Conservation (phyloP, 352 stramenopile species). For the Globisporangium rhizosaccharum region DNA sequence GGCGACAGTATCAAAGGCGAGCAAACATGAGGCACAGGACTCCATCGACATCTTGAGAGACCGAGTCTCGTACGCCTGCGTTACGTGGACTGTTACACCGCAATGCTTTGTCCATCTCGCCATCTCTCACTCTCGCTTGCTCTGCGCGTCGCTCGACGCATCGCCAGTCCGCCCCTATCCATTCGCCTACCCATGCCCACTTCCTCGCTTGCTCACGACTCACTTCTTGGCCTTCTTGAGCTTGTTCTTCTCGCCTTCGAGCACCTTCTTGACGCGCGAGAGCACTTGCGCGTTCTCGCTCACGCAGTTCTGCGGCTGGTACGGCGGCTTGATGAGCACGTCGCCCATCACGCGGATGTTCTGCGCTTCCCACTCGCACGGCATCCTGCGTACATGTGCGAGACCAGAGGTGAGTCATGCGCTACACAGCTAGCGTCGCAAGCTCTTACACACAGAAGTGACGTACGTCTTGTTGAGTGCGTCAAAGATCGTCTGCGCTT, state of each 20-base stretch:
- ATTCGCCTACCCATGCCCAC: conserved; percentile 8
- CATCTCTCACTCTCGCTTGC: not conserved
- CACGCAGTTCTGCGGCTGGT: conserved; percentile 73
- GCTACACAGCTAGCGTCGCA: too few species aligned
- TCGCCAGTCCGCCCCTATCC: not conserved
- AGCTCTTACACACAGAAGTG: not conserved
- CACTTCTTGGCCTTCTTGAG: conserved; percentile 54
- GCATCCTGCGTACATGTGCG: conserved; percentile 44
- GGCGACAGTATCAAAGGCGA: too few species aligned
- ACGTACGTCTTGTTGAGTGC: conserved; percentile 86
- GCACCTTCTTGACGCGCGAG: conserved; percentile 80
- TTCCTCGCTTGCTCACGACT: not conserved
- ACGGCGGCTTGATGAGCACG: conserved; percentile 81
- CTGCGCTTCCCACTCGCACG: conserved; percentile 73
- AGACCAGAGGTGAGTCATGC: too few species aligned
- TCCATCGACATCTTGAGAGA: too few species aligned
- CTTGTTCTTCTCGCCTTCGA: conserved; percentile 76
- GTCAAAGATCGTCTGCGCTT: conserved; percentile 82
- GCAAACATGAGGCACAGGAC: too few species aligned
- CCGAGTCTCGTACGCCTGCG: too few species aligned
- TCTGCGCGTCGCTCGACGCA: not conserved
- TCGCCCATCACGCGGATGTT: conserved; percentile 85
- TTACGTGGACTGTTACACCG: too few species aligned
- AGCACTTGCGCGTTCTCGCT: conserved; percentile 71
- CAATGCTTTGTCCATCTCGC: not conserved